Base-by-base conservation (phyloP, 2,329 filamentous ascomycete genomes). In the Thielaviopsis populi region DNA sequence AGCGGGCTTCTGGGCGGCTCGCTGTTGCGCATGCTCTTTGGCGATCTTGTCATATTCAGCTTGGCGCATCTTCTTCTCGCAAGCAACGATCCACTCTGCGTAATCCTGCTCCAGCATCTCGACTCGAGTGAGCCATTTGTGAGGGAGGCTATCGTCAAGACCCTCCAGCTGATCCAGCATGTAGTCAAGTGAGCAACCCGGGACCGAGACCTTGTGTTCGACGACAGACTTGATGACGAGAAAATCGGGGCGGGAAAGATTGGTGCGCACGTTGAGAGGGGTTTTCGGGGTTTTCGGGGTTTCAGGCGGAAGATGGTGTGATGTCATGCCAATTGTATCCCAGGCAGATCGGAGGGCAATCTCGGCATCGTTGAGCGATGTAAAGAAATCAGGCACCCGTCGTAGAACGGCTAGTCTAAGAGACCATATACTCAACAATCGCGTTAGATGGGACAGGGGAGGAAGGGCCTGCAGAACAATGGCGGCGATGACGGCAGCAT, bases 401-500 rank as follows among this genome's bases (percentile, higher is more conserved):
- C 83, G 83, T 46, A 96, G 76, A 4, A 96, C 85, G 1, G 82
- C 75, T 15, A 97, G 75, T 22, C 94, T 86, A 48, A 88, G 79
- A 30, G 80, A 84, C 94, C 94, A 99, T 1, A 80, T 80, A 64
- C 84, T 82, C 60, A 97, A 77, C n/a, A 95, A 74, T 8, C 81
- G 80, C 63, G 83, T 84, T 24, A 99, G 75, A 63, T 81, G 85
- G 10, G 89, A 87, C 50, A 96, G 76, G 66, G 88, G 86, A 1
- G 94, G 94, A 22, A 99, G 79, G 2, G 90, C 84, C 71, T 94
- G 89, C n/a, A 99, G 76, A 19, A 96, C 88, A 41, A 92, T 95
- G 33, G 91, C 89, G 0, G 94, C 96, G 64, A 97, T 82, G 58
- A 97, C 81, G 27, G 92, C 89, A 8, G 90, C 91, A 33, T 63